Evolutionary conservation across 208 protist genomes (phyloP), one percentile per base, ranked within the genome.

Genomic region (Trypanosoma caninum): DNA sequence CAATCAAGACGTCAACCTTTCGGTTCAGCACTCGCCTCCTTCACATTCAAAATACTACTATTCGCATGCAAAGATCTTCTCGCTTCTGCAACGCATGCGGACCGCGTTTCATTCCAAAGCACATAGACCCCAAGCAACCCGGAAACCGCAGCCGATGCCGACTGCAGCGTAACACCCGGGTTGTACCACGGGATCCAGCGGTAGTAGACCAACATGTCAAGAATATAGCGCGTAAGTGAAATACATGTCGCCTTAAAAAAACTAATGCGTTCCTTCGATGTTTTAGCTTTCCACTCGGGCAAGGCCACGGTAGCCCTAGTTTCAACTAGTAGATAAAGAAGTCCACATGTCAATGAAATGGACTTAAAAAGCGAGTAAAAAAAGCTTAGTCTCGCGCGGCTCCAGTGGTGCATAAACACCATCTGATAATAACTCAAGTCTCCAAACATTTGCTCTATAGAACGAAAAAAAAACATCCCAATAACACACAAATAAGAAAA

Each of bases 181-280:
- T 80, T 80, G 60, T 94, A 96, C 47, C 61, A 67, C 6, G 84
- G 76, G 20, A 94, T 64, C 88, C 91, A 96, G 67, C 91, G 87
- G 74, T 84, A 96, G 76, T 96, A 96, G 22, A 96, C 82, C 59
- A 84, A 77, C 82, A 96, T 96, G 59, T 96, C 89, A 46, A 76
- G 85, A 46, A 92, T 30, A 13, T 74, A 84, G 33, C 89, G 89
- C n/a, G 86, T 61, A 9, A 85, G 59, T 2, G 90, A 78, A 46
- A 82, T 67, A 48, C 76, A 62, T 22, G 60, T 79, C 8, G 76
- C 67, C 41, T 50, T 59, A 27, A 95, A 18, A 25, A 76, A 11
- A 69, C 11, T 67, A 11, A 8, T 60, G 20, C 23, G 78, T 67
- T 58, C 78, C 65, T 45, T 2, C 20, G 28, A 16, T 5, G 42